These are phyloP conservation scores for Medicago truncatula DNA, from an alignment of 306 rosid species.

Conservation along the genomic window DNA sequence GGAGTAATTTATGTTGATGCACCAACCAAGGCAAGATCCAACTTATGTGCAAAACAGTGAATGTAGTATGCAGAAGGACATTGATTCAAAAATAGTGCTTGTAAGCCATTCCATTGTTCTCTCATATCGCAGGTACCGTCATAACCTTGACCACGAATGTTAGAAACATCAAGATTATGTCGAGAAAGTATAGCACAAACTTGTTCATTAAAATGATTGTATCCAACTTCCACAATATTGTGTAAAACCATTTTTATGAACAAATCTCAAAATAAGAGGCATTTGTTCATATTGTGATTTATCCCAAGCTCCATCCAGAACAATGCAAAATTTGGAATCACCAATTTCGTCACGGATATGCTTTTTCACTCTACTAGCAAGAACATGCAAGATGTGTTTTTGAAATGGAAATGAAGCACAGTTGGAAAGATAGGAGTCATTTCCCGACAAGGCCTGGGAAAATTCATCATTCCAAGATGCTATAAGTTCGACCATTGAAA, in stretches of 20 bases:
- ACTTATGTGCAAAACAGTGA: not conserved
- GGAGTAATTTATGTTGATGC: not conserved
- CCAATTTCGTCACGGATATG: not conserved
- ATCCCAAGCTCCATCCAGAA: not conserved
- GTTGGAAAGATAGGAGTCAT: not conserved
- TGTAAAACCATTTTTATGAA: not conserved
- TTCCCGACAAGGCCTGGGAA: not conserved
- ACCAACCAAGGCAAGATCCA: not conserved
- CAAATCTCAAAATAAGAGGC: not conserved
- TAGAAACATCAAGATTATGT: not conserved
- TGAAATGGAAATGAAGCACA: not conserved
- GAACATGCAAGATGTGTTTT: not conserved
- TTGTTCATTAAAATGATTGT: not conserved
- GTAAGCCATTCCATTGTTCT: constrained; percentile 5
- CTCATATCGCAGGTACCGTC: not conserved
- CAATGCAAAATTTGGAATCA: not conserved
- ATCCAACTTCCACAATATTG: not conserved
- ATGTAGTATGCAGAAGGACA: not conserved
- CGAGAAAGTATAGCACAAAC: not conserved
- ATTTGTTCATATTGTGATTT: not conserved
- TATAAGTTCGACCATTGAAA: not conserved
- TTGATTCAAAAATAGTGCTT: not conserved
- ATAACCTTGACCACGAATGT: not conserved
- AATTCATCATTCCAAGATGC: not conserved
- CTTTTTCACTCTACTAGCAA: not conserved